Evolutionary conservation across 495 filamentous ascomycete species (phyloP).

Genomic region (Ascodesmis nigricans): DNA sequence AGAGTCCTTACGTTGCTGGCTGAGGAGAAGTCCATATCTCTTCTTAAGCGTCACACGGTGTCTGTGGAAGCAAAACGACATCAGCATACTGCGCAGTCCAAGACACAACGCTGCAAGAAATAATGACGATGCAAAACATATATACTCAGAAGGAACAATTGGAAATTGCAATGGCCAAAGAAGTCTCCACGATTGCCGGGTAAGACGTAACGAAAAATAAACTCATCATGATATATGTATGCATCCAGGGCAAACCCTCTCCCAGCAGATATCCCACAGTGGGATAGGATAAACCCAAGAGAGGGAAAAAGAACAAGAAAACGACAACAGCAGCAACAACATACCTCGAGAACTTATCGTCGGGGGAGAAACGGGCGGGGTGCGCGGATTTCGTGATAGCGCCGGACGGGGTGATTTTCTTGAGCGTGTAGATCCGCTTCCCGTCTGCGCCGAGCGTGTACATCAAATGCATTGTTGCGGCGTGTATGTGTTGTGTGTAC

Average conservation of each 20-base stretch:
- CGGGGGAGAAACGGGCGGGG: slow-evolving; percentile 87
- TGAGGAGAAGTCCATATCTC: slow-evolving; percentile 68
- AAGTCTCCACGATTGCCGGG: slow-evolving; percentile 11
- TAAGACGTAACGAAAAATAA: slow-evolving; percentile 18
- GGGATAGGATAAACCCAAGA: too few relatives aligned
- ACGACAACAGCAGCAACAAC: too few relatives aligned
- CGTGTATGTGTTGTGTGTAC: too few relatives aligned
- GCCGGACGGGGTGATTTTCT: slow-evolving; percentile 46
- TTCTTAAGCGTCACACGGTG: slow-evolving; percentile 85
- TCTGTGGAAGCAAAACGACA: slow-evolving; percentile 24
- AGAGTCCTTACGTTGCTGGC: slow-evolving; percentile 49
- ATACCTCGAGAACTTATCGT: slow-evolving; percentile 87
- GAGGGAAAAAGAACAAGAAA: too few relatives aligned
- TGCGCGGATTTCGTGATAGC: slow-evolving; percentile 87
- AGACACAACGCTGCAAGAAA: not conserved
- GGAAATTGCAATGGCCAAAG: slow-evolving; percentile 15
- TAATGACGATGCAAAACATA: slow-evolving; percentile 2
- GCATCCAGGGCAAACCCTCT: not conserved
- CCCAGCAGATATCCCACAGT: not conserved
- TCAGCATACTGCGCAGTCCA: not conserved
- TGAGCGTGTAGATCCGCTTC: slow-evolving; percentile 73
- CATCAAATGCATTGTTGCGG: slow-evolving; percentile 79
- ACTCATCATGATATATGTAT: slow-evolving; percentile 15
- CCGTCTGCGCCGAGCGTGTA: slow-evolving; percentile 57
- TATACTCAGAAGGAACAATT: slow-evolving; percentile 25